These are phyloP conservation scores for Pythium periplocum DNA, from an alignment of 352 stramenopile species.

Conservation along the genomic window DNA sequence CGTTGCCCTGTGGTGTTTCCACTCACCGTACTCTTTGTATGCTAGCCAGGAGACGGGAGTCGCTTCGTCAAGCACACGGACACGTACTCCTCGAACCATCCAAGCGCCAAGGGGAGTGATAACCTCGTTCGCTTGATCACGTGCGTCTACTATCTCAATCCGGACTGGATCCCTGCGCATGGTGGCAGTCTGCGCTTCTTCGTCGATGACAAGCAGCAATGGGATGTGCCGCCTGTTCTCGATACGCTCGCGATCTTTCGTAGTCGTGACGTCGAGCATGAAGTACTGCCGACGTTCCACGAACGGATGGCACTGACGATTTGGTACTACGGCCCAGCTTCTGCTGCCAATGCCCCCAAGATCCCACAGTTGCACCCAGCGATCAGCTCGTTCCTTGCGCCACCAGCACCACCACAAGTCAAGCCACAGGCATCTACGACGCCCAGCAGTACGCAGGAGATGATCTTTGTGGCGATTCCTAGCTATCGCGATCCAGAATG, in stretches of 20 bases:
- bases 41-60: slow-evolving; percentile 53
- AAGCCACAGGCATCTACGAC: not conserved
- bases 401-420: not conserved
- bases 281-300: slow-evolving; percentile 75
- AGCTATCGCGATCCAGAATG: slow-evolving; percentile 92
- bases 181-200: slow-evolving; percentile 70
- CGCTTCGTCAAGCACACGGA: slow-evolving; percentile 71
- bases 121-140: slow-evolving; percentile 59
- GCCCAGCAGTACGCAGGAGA: slow-evolving; percentile 3
- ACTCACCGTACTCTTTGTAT: slow-evolving; percentile 1
- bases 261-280: slow-evolving; percentile 88
- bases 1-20: not conserved
- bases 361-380: not conserved
- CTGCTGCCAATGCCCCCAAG: not conserved
- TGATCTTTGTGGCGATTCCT: slow-evolving; percentile 93
- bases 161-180: slow-evolving; percentile 50
- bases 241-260: slow-evolving; percentile 91
- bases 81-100: slow-evolving; percentile 25
- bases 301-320: slow-evolving; percentile 91
- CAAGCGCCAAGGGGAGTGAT: slow-evolving; percentile 25
- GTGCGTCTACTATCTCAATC: slow-evolving; percentile 86
- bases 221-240: slow-evolving; percentile 76
- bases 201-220: slow-evolving; percentile 22
- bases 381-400: not conserved
- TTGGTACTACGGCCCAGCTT: slow-evolving; percentile 87